Conservation (phyloP, 2,329 filamentous ascomycete genomes). For the Aspergillus sp. region DNA sequence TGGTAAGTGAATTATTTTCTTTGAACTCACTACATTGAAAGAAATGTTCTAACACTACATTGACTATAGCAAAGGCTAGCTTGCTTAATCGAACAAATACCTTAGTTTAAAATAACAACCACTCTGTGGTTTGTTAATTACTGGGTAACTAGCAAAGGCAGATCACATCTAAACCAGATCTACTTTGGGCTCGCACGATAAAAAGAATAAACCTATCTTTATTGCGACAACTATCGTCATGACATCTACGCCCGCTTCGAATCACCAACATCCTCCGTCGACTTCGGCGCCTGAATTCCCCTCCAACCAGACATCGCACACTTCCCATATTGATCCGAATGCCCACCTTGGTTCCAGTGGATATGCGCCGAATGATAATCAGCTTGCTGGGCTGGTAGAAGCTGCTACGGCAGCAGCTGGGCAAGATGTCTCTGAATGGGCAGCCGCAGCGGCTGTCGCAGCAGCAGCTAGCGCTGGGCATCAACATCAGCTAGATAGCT, state of each 20-base stretch:
- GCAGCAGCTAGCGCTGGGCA: constrained; percentile 42
- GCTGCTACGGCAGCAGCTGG: constrained; percentile 42
- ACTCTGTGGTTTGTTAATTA: too few relatives aligned
- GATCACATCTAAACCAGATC: too few relatives aligned
- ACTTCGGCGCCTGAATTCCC: constrained; percentile 24
- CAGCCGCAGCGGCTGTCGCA: constrained; percentile 41
- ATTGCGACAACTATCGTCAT: constrained; percentile 10
- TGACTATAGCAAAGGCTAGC: too few relatives aligned
- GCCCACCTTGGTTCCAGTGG: constrained; percentile 19
- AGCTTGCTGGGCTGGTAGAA: constrained; percentile 42
- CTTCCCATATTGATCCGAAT: constrained; percentile 27
- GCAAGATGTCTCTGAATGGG: constrained; percentile 36
- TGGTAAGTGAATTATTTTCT: too few relatives aligned
- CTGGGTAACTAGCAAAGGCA: too few relatives aligned
- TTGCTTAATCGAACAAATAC: too few relatives aligned
- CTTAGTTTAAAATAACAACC: too few relatives aligned
- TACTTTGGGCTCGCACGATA: too few relatives aligned
- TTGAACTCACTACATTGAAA: too few relatives aligned
- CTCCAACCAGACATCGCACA: constrained; percentile 16
- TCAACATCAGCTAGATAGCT: constrained; percentile 36
- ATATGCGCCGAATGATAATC: constrained; percentile 37
- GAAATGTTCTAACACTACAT: too few relatives aligned
- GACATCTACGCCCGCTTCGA: constrained; percentile 22
- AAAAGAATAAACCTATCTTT: too few relatives aligned
- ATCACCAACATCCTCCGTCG: constrained; percentile 23